Base-by-base conservation (phyloP, 106 monocot species). In the Gastrodia elata region DNA sequence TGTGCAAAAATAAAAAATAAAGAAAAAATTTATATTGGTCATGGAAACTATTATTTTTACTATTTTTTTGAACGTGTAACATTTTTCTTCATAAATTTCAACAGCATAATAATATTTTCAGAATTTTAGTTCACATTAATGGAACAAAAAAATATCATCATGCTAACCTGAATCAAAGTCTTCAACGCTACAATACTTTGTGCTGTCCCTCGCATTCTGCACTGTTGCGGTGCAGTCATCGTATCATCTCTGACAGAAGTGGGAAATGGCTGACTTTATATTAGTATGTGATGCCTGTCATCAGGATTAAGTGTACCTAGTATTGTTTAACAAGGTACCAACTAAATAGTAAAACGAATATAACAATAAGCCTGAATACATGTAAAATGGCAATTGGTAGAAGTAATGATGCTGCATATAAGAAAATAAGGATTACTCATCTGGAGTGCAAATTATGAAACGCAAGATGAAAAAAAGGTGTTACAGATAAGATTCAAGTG, bases 91-190 rank as follows among this genome's bases (percentile, higher is more conserved):
- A n/a, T n/a, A n/a, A n/a, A 61, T 14, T 61, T 61, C 30, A 61
- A 4, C 61, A 8, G 1, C n/a, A n/a, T 6, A 11, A 33, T 52
- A 22, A 4, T 52, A 9, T 32, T 13, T 13, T 32, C 6, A 61
- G 26, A 61, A 61, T 61, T 61, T 32, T 61, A 14, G 13, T 24
- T 8, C 61, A 3, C 30, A 8, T 11, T 61, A 33, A 61, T 61
- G 30, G 11, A 61, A 36, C 20, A 36, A 8, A 67, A 61, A 30
- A 61, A 30, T n/a, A 67, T 67, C 67, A 36, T 67, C 67, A 38
- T 2, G 18, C 4, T 67, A 38, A 67, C 67, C 67, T 67, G 67
- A 20, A 67, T 67, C 20, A 67, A 67, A 67, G 67, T 38, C 38
- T 67, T 67, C 38, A 67, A 27, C n/a, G 14, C 15, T n/a, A 18